Base-by-base conservation (phyloP, 202 grass and related monocot genomes). In the Panicum hallii region DNA sequence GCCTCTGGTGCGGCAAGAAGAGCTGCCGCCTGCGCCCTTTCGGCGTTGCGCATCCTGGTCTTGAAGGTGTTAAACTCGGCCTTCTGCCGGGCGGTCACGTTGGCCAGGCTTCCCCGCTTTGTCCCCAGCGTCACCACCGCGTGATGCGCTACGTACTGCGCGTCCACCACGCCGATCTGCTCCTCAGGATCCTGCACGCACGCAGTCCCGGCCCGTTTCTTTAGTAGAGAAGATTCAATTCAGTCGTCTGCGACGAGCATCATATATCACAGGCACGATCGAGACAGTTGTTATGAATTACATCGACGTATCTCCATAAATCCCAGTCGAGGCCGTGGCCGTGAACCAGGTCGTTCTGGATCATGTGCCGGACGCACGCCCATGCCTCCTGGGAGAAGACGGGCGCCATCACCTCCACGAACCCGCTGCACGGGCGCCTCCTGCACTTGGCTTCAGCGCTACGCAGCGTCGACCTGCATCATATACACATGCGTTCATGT, bases 321-420 rank as follows among this genome's bases (percentile, higher is more conserved):
- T 93, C 83, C 63, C 42, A 88, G 73, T 97, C 94, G 41, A 97
- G 82, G 26, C 84, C 92, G 72, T 87, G 87, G 74, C 90, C 94
- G 34, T 97, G 94, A 44, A 94, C 86, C 16, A 97, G 82, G 47
- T 97, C 92, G 87, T 97, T 97, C 90, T 94, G 94, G 72, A 97
- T 89, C 90, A 97, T 85, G 67, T 90, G 88, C 94, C 94, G 92
- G 23, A 90, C 83, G 40, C 94, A 97, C 9, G 78, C 73, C 94
- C 91, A 97, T 12, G 94, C 92, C 47, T 94, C 90, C 76, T 90
- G 42, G 3, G 81, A 76, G 63, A 97, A 94, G 47, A 97, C 92
- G 2, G 94, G 76, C 22, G 94, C 94, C 91, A 94, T 97, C 38
- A 94, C 77, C 91, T 97, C 94, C 11, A 97, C 90, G 68, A 97